phyloP scores from a whole-genome alignment of 257 asterid species.

The Solanum rostratum region DNA sequence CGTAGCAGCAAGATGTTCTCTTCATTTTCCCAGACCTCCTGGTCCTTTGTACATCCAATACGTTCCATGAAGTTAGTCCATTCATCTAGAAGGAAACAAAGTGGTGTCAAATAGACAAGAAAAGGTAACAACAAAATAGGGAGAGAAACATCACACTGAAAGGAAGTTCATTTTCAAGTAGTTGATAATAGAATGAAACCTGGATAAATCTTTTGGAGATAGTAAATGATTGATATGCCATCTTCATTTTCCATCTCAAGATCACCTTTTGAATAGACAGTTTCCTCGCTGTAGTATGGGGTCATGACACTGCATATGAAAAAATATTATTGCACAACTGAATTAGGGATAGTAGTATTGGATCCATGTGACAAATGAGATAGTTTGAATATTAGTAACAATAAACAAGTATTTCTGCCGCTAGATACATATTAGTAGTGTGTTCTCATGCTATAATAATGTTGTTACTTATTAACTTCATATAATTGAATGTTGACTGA shows the following conservation, averaged over 20 bases:
- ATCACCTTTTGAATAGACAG: conserved; percentile 86
- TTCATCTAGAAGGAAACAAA: conserved; percentile 54
- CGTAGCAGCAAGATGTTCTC: conserved; percentile 86
- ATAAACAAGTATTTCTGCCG: neutral
- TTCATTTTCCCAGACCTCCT: conserved; percentile 72
- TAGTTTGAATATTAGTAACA: neutral
- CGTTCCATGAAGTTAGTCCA: conserved; percentile 96
- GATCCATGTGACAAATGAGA: neutral
- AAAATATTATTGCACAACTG: conserved; percentile 8
- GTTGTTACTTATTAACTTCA: neutral
- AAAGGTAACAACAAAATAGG: neutral
- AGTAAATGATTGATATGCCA: conserved; percentile 80
- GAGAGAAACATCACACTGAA: conserved; percentile 3
- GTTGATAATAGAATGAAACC: conserved; percentile 30
- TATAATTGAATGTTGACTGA: neutral
- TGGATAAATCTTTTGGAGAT: conserved; percentile 89
- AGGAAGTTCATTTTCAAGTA: neutral
- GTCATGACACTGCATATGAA: conserved; percentile 75
- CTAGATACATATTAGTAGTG: neutral
- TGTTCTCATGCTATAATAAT: neutral
- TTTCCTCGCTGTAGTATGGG: conserved; percentile 97
- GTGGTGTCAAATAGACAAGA: neutral
- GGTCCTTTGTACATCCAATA: conserved; percentile 49
- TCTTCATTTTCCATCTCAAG: conserved; percentile 98
- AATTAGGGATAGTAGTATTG: neutral